Evolutionary conservation across 768 basidiomycete genomes (phyloP).

Genomic region (Boletus pseudopeckii): DNA sequence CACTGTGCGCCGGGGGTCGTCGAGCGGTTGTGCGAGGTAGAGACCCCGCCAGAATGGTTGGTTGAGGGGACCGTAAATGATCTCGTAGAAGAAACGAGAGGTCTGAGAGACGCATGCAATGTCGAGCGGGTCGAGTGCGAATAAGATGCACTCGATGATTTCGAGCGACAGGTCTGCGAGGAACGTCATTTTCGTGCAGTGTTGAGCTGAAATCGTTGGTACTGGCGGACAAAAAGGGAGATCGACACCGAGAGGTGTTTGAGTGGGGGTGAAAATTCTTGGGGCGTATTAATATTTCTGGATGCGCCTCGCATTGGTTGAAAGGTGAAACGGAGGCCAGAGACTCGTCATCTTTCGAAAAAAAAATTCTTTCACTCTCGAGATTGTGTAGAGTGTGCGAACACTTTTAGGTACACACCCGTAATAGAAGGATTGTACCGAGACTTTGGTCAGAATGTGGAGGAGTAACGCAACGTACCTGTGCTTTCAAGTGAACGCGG

Average conservation of each 20-base stretch:
- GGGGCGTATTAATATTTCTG: slow-evolving; percentile 10
- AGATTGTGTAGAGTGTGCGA: background rate
- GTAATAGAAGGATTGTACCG: slow-evolving; percentile 4
- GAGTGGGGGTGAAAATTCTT: background rate
- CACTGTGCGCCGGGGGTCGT: slow-evolving; percentile 57
- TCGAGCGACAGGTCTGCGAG: slow-evolving; percentile 53
- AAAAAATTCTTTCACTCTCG: slow-evolving; percentile 30
- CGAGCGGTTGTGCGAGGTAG: slow-evolving; percentile 60
- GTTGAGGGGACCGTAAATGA: slow-evolving; percentile 48
- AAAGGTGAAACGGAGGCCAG: slow-evolving; percentile 15
- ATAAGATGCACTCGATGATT: slow-evolving; percentile 54
- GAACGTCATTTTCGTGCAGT: background rate
- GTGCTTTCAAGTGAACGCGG: background rate
- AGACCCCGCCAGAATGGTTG: slow-evolving; percentile 56
- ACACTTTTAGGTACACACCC: background rate
- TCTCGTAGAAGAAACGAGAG: slow-evolving; percentile 37
- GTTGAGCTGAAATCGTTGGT: background rate
- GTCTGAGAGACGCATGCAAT: slow-evolving; percentile 53
- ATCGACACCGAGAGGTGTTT: background rate
- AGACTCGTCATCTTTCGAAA: slow-evolving; percentile 14
- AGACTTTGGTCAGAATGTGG: background rate
- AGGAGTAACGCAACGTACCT: background rate
- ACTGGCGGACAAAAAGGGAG: background rate
- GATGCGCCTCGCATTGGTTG: background rate
- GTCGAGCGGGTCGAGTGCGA: slow-evolving; percentile 57